phyloP scores from a whole-genome alignment of 768 basidiomycete genomes.

The Tylopilus vinaceipallidus region DNA sequence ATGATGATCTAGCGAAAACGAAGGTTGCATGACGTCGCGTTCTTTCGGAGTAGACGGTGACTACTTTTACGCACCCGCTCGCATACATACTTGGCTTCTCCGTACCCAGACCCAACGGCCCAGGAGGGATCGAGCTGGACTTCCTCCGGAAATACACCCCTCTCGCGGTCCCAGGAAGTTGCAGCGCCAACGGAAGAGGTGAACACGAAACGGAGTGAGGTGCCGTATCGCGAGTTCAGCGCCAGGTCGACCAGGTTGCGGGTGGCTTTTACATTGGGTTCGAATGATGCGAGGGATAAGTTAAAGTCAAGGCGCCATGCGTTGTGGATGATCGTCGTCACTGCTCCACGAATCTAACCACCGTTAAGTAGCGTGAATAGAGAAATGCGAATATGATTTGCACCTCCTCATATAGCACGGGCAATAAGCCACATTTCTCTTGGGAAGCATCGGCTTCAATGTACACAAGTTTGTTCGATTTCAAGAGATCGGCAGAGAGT shows the following conservation, averaged over 20 bases:
- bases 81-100: conserved; percentile 37
- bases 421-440: conserved; percentile 28
- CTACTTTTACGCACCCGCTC: conserved; percentile 32
- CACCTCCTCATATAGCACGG: conserved; percentile 31
- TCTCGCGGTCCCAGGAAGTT: conserved; percentile 23
- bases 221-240: conserved; percentile 25
- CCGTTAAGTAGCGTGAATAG: neutral
- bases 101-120: conserved; percentile 36
- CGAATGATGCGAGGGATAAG: conserved; percentile 35
- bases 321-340: conserved; percentile 30
- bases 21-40: neutral
- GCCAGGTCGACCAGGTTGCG: conserved; percentile 34
- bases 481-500: conserved; percentile 30
- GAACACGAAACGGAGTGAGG: conserved; percentile 24
- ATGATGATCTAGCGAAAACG: conserved; percentile 20
- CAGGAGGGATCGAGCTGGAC: conserved; percentile 25
- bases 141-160: conserved; percentile 29
- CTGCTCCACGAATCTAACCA: conserved; percentile 15
- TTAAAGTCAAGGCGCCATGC: conserved; percentile 39
- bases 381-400: too few species aligned
- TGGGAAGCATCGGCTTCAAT: conserved; percentile 37
- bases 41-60: conserved; percentile 6
- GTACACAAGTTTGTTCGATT: conserved; percentile 32
- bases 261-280: conserved; percentile 35
- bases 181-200: conserved; percentile 23